Percentiles rank a stretch among this genome's conserved stretches.
phyloP scores from a whole-genome alignment of 495 filamentous ascomycete genomes.

The Darksidea phi region DNA sequence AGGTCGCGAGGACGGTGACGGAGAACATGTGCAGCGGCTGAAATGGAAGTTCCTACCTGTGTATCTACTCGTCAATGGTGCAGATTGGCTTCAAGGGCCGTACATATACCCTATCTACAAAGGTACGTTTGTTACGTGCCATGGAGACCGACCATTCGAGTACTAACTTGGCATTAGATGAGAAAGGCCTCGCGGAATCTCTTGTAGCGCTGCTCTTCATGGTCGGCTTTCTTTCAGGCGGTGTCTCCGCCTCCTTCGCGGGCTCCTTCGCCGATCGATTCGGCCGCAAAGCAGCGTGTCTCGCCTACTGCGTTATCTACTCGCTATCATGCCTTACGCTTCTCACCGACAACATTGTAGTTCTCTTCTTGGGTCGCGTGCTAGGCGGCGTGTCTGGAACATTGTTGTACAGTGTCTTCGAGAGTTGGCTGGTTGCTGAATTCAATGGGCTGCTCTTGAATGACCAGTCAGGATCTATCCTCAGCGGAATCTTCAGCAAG shows the following conservation, averaged over 20 bases:
- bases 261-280: constrained; percentile 52
- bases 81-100: constrained; percentile 45
- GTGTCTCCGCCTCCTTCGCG: constrained; percentile 49
- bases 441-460: constrained; percentile 38
- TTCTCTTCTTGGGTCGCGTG: constrained; percentile 52
- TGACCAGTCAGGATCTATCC: constrained; percentile 39
- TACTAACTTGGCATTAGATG: constrained; percentile 39
- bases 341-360: constrained; percentile 39
- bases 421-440: constrained; percentile 61
- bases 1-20: background rate
- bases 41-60: constrained; percentile 11
- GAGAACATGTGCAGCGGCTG: background rate
- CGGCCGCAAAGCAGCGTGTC: constrained; percentile 51
- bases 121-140: background rate
- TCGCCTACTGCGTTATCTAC: constrained; percentile 52
- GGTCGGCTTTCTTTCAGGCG: constrained; percentile 53
- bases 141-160: background rate
- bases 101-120: constrained; percentile 57
- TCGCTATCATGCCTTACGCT: constrained; percentile 53
- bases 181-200: constrained; percentile 47
- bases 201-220: constrained; percentile 53
- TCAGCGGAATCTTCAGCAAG: constrained; percentile 48
- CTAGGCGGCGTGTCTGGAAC: constrained; percentile 57
- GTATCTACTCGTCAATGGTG: constrained; percentile 4
- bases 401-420: constrained; percentile 56